These are phyloP conservation scores for Forsythia suspensa DNA, from an alignment of 257 asterid genomes.

Conservation along the genomic window DNA sequence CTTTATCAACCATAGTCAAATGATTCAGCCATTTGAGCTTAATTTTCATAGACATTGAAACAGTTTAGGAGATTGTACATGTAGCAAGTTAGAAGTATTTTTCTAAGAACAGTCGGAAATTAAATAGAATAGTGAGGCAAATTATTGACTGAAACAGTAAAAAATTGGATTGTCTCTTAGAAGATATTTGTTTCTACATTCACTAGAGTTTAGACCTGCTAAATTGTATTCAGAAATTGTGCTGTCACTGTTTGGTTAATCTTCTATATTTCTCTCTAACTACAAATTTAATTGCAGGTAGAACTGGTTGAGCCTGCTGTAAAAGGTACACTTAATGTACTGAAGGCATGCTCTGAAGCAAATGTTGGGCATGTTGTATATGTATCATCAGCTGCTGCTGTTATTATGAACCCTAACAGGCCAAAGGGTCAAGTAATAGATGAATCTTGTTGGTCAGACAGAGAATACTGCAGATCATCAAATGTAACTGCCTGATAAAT, in stretches of 20 bases:
- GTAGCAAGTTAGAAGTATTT: not conserved
- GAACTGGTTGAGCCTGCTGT: conserved; percentile 79
- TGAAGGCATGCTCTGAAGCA: conserved; percentile 70
- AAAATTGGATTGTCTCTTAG: not conserved
- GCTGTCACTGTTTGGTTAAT: not conserved
- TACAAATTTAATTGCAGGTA: conserved; percentile 42
- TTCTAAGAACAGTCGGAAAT: not conserved
- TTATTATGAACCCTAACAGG: conserved; percentile 57
- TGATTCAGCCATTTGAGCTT: not conserved
- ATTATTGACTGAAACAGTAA: not conserved
- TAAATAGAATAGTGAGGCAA: not conserved
- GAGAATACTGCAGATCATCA: conserved; percentile 66
- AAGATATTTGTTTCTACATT: not conserved
- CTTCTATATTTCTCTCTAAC: not conserved
- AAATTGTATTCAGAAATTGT: not conserved
- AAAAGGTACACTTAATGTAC: conserved; percentile 70
- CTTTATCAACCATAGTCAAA: not conserved
- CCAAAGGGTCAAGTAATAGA: conserved; percentile 52
- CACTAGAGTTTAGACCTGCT: not conserved
- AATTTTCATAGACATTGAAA: not conserved
- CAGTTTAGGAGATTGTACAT: not conserved
- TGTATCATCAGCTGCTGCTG: conserved; percentile 74
- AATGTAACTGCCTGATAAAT: conserved; percentile 40
- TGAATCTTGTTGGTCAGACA: conserved; percentile 87
- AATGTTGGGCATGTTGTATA: conserved; percentile 57